A percentile compares a stretch with the other conserved stretches of the same genome.
These are phyloP conservation scores for Colletotrichum sp. DNA, from an alignment of 2,329 filamentous ascomycete genomes.

Conservation along the genomic window DNA sequence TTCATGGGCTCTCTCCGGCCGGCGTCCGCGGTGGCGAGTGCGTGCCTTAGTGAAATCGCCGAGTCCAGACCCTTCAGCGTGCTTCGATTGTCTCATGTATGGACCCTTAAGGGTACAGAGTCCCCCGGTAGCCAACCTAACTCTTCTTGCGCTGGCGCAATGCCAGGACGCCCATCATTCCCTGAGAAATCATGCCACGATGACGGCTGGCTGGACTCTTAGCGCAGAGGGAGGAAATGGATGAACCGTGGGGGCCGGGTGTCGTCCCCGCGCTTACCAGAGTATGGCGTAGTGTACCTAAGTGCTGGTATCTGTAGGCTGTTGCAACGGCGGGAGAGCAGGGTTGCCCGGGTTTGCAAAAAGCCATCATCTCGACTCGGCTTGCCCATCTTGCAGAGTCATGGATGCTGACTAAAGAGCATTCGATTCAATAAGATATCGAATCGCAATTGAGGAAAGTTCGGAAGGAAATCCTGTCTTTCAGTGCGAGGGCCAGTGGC, in stretches of 20 bases:
- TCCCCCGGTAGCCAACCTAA: neutral
- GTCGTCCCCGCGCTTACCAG: neutral
- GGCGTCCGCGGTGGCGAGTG: neutral
- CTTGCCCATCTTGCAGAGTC: neutral
- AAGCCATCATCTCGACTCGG: neutral
- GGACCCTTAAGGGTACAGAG: conserved; percentile 1
- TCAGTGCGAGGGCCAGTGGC: neutral
- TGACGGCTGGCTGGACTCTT: neutral
- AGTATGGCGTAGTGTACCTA: neutral
- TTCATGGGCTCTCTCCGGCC: neutral
- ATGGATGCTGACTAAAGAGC: neutral
- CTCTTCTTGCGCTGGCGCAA: neutral
- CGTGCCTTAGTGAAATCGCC: neutral
- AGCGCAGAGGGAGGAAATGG: neutral
- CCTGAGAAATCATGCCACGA: neutral
- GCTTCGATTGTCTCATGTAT: neutral
- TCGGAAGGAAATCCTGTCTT: neutral
- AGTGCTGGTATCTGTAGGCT: neutral
- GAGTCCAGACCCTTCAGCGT: neutral
- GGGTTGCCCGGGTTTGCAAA: neutral
- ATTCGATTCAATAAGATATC: neutral
- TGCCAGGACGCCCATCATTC: neutral
- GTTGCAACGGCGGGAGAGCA: neutral
- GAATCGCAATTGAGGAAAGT: neutral
- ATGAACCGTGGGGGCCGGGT: neutral